A percentile compares a stretch with the other conserved stretches of the same genome.
These are phyloP conservation scores for Globisporangium megalacanthum DNA, from an alignment of 352 stramenopile genomes.

Conservation along the genomic window DNA sequence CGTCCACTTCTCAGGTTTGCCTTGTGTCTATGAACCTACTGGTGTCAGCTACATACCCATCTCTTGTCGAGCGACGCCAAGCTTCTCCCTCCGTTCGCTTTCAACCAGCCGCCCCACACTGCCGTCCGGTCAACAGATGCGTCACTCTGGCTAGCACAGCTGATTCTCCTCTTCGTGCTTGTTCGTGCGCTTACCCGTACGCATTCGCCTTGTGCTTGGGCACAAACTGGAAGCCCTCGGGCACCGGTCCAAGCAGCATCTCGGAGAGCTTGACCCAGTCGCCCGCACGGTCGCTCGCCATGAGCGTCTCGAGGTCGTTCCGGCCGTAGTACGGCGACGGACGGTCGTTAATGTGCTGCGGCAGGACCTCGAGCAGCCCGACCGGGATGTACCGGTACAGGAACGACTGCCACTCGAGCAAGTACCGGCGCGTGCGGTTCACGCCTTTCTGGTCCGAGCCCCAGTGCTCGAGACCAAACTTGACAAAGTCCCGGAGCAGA, in stretches of 20 bases:
- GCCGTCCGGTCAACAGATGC: not conserved
- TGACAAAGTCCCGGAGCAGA: slow-evolving; percentile 96
- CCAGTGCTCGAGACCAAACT: slow-evolving; percentile 99
- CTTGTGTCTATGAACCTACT: not conserved
- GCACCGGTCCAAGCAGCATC: slow-evolving; percentile 96
- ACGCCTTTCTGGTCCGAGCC: slow-evolving; percentile 97
- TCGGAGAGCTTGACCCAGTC: slow-evolving; percentile 99
- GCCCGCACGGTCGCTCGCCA: slow-evolving; percentile 91
- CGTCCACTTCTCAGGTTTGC: not conserved
- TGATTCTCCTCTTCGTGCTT: no score
- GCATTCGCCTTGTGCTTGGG: slow-evolving; percentile 98
- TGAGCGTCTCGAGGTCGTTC: slow-evolving; percentile 97
- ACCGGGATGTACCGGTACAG: slow-evolving; percentile 97
- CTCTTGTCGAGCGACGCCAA: no score
- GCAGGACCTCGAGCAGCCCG: slow-evolving; percentile 92
- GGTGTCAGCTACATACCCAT: no score
- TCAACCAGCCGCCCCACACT: not conserved
- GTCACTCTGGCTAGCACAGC: no score
- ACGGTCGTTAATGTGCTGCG: slow-evolving; percentile 97
- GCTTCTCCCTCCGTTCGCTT: no score
- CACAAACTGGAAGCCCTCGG: slow-evolving; percentile 90
- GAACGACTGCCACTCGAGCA: slow-evolving; percentile 99
- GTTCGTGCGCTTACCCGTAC: slow-evolving; percentile 49
- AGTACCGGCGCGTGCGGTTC: slow-evolving; percentile 96
- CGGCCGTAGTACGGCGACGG: slow-evolving; percentile 91